Evolutionary conservation across 306 rosid genomes (phyloP).

Genomic region (Cicer arietinum): DNA sequence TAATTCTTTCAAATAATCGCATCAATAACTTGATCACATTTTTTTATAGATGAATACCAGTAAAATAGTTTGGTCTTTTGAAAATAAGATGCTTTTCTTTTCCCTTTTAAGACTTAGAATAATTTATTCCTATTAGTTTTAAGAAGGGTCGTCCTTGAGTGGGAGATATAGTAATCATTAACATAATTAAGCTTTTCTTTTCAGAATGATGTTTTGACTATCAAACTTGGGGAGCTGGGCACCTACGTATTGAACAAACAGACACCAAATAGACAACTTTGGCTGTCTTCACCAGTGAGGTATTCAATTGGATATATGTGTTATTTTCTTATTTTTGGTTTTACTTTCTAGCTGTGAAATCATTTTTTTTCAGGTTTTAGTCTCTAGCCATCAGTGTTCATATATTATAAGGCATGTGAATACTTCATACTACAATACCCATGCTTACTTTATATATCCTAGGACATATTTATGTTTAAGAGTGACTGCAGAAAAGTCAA

Average conservation of each 20-base stretch:
- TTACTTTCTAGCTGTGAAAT: neutral
- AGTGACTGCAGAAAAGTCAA: conserved; percentile 13
- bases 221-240: conserved; percentile 76
- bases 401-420: conserved; percentile 10
- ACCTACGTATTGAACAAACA: conserved; percentile 89
- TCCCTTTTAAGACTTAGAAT: neutral
- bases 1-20: conserved; percentile 14
- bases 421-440: neutral
- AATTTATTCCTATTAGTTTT: conserved; percentile 23
- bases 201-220: conserved; percentile 83
- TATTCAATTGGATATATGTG: conserved; percentile 36
- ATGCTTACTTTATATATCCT: conserved; percentile 12
- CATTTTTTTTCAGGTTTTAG: neutral
- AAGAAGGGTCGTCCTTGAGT: conserved; percentile 22
- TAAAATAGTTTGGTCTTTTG: neutral
- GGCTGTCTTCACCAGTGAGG: conserved; percentile 93
- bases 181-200: conserved; percentile 29
- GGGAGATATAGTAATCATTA: conserved; percentile 6
- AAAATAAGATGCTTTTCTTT: conserved; percentile 10
- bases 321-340: neutral
- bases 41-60: neutral
- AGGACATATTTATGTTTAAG: conserved; percentile 19
- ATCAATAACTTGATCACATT: conserved; percentile 13
- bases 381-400: neutral
- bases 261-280: conserved; percentile 86